A percentile compares a stretch with the other conserved stretches of the same genome.
Evolutionary conservation across 1,284 basidiomycete genomes (phyloP).

Genomic region (Pseudozyma thailandica): DNA sequence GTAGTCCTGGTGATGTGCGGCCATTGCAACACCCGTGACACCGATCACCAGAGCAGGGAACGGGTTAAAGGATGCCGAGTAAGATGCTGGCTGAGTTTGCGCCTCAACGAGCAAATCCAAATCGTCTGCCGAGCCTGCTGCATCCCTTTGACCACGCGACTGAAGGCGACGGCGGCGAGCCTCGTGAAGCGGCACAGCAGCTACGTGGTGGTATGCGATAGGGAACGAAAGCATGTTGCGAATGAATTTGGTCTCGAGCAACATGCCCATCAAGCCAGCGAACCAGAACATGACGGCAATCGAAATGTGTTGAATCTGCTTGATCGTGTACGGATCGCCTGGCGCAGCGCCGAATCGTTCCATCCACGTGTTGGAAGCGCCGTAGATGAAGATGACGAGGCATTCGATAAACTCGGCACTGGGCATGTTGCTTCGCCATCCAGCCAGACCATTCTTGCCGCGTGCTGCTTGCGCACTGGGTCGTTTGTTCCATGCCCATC

Average conservation of each 20-base stretch:
- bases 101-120: conserved; percentile 39
- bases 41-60: conserved; percentile 84
- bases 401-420: conserved; percentile 88
- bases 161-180: conserved; percentile 11
- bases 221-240: conserved; percentile 55
- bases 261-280: conserved; percentile 87
- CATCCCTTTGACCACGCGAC: neutral
- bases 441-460: conserved; percentile 27
- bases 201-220: conserved; percentile 33
- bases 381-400: conserved; percentile 86
- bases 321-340: conserved; percentile 87
- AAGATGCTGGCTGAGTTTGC: conserved; percentile 68
- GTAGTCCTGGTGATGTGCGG: conserved; percentile 91
- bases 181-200: conserved; percentile 26
- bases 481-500: conserved; percentile 91
- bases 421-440: conserved; percentile 51
- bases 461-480: conserved; percentile 18
- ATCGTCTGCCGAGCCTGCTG: conserved; percentile 12
- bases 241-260: conserved; percentile 78
- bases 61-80: conserved; percentile 86
- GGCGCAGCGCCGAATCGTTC: conserved; percentile 83
- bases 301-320: conserved; percentile 92
- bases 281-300: conserved; percentile 98
- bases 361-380: conserved; percentile 94
- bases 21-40: conserved; percentile 92